Percentiles rank a stretch among this genome's conserved stretches.
These are phyloP conservation scores for Endotrypanum monterogeii DNA, from an alignment of 208 protist species.

Conservation along the genomic window DNA sequence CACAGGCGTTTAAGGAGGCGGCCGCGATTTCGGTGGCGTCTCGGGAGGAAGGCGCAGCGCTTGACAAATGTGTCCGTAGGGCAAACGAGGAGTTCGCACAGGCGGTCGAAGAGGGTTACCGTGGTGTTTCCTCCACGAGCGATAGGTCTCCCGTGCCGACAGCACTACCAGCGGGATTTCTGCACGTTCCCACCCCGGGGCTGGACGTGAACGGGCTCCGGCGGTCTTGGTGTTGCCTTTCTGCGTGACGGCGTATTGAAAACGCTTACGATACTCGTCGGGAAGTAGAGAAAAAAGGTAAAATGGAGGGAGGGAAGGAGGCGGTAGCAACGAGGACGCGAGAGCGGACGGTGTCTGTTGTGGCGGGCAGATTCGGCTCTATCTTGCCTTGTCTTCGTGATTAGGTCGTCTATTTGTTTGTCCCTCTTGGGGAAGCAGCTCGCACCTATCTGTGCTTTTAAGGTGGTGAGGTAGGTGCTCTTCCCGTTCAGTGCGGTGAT, in stretches of 20 bases:
- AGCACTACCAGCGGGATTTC: not conserved
- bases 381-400: not conserved
- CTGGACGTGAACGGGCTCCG: constrained; percentile 9
- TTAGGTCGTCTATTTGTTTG: no score
- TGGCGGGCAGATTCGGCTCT: not conserved
- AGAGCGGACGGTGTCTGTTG: not conserved
- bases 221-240: constrained; percentile 19
- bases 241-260: not conserved
- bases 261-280: not conserved
- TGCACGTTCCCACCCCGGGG: constrained; percentile 30
- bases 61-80: not conserved
- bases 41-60: not conserved
- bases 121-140: not conserved
- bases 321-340: no score
- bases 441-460: not conserved
- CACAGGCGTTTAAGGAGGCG: not conserved
- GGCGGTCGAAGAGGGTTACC: not conserved
- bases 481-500: not conserved
- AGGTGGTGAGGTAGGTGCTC: not conserved
- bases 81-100: constrained; percentile 4
- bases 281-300: not conserved
- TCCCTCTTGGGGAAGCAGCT: not conserved
- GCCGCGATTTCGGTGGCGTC: not conserved
- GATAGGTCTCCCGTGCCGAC: not conserved
- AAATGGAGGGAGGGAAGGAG: not conserved